Conservation (phyloP, 1,284 basidiomycete species). For the Boletus subluridellus region DNA sequence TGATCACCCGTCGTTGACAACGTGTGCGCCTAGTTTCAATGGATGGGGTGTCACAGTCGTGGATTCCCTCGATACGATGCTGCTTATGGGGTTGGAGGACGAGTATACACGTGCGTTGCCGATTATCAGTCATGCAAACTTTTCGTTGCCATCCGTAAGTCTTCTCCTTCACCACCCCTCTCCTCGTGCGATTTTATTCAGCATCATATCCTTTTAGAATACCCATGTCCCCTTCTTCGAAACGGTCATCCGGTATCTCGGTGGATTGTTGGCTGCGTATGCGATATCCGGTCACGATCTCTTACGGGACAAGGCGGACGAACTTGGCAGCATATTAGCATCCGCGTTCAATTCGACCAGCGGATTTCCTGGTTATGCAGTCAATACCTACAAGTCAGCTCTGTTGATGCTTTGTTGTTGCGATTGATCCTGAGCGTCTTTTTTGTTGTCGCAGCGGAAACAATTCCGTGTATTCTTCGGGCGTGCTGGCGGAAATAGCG, state of each 20-base stretch:
- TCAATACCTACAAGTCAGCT: slow-evolving; percentile 47
- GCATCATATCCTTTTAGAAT: slow-evolving; percentile 20
- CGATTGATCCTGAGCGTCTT: neutral
- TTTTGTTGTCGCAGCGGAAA: neutral
- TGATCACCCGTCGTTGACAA: slow-evolving; percentile 6
- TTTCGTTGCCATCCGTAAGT: slow-evolving; percentile 43
- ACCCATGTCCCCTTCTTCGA: slow-evolving; percentile 68
- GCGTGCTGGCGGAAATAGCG: slow-evolving; percentile 53
- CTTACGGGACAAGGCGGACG: slow-evolving; percentile 50
- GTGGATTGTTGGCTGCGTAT: slow-evolving; percentile 78
- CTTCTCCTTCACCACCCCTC: neutral
- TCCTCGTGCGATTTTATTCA: neutral
- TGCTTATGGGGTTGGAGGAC: slow-evolving; percentile 76
- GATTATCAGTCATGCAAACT: slow-evolving; percentile 63
- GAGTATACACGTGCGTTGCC: slow-evolving; percentile 74
- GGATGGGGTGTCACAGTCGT: slow-evolving; percentile 85
- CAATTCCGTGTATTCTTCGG: slow-evolving; percentile 5
- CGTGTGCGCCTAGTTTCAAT: slow-evolving; percentile 51
- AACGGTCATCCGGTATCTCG: slow-evolving; percentile 83
- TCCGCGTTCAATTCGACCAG: slow-evolving; percentile 49
- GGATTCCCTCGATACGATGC: slow-evolving; percentile 84
- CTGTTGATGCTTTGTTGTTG: neutral
- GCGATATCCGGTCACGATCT: slow-evolving; percentile 57
- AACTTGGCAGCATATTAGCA: slow-evolving; percentile 49
- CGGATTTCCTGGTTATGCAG: slow-evolving; percentile 47